Conservation (phyloP, 768 basidiomycete genomes). For the Crepidotus variabilis region DNA sequence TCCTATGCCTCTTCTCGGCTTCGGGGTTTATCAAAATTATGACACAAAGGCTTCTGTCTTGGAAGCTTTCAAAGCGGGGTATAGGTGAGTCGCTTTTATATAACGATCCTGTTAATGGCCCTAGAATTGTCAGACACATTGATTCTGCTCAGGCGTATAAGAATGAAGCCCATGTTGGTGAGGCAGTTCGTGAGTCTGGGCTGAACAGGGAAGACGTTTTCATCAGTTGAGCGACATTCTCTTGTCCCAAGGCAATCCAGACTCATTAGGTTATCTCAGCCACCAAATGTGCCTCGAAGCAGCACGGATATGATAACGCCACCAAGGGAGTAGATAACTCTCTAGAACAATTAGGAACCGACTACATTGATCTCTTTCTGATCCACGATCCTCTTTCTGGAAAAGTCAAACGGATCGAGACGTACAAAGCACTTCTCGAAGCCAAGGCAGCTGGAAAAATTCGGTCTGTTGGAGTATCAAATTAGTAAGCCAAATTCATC, state of each 20-base stretch:
- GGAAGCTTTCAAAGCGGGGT: conserved; percentile 65
- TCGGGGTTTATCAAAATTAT: conserved; percentile 70
- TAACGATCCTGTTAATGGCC: not conserved
- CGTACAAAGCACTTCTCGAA: conserved; percentile 68
- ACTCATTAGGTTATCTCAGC: conserved; percentile 35
- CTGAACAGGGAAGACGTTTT: conserved; percentile 60
- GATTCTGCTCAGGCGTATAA: conserved; percentile 71
- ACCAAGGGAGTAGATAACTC: conserved; percentile 58
- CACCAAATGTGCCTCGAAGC: conserved; percentile 56
- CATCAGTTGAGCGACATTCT: conserved; percentile 48
- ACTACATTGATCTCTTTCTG: conserved; percentile 43
- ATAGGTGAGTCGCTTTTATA: conserved; percentile 24
- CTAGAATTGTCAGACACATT: conserved; percentile 46
- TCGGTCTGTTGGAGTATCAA: conserved; percentile 73
- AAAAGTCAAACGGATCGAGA: conserved; percentile 55
- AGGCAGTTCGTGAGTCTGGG: conserved; percentile 53
- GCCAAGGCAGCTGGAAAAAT: conserved; percentile 62
- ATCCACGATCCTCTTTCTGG: conserved; percentile 75
- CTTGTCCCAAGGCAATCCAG: not conserved
- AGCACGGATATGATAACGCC: conserved; percentile 62
- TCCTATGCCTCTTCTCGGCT: conserved; percentile 61
- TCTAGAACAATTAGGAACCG: conserved; percentile 51
- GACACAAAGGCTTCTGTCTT: conserved; percentile 49
- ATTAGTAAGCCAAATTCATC: conserved; percentile 53
- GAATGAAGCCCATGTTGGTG: conserved; percentile 61